Percentiles rank a stretch among this genome's conserved stretches.
phyloP scores from a whole-genome alignment of 1,284 basidiomycete species.

The Moesziomyces parantarcticus region DNA sequence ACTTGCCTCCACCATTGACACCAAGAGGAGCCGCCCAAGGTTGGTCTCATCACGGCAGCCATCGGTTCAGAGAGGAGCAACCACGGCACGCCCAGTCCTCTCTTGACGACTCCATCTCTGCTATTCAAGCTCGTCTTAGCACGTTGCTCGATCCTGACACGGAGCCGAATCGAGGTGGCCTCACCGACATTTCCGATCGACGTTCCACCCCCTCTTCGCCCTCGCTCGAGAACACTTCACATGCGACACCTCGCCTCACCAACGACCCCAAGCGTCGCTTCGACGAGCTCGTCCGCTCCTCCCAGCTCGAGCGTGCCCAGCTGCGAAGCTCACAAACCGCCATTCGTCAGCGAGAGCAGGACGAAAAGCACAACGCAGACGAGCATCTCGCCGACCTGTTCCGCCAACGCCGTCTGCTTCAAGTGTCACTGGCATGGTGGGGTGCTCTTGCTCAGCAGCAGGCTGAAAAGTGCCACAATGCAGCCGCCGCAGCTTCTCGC shows the following conservation, averaged over 20 bases:
- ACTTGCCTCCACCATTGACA: not conserved
- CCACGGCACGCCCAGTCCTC: not conserved
- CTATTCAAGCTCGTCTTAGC: slow-evolving; percentile 32
- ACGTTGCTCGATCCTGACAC: slow-evolving; percentile 11
- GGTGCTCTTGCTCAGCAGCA: slow-evolving; percentile 30
- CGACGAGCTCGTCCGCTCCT: slow-evolving; percentile 46
- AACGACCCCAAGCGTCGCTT: slow-evolving; percentile 35
- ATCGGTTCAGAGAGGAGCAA: not conserved
- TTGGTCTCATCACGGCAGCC: not conserved
- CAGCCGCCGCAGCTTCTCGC: slow-evolving; percentile 18
- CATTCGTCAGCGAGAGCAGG: slow-evolving; percentile 13
- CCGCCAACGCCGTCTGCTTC: slow-evolving; percentile 20
- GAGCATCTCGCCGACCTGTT: slow-evolving; percentile 28
- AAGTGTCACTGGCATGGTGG: slow-evolving; percentile 48
- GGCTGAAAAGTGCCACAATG: slow-evolving; percentile 17
- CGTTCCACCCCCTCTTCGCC: not conserved
- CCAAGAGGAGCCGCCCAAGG: not conserved
- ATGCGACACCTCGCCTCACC: slow-evolving; percentile 5
- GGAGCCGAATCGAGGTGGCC: not conserved
- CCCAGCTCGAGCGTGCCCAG: slow-evolving; percentile 27
- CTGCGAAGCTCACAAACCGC: slow-evolving; percentile 17
- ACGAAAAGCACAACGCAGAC: slow-evolving; percentile 14
- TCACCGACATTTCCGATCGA: not conserved
- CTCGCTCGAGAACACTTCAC: not conserved
- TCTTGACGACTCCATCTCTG: slow-evolving; percentile 35